phyloP scores from a whole-genome alignment of 2,329 filamentous ascomycete genomes.

The Pestalotiopsis sp. region DNA sequence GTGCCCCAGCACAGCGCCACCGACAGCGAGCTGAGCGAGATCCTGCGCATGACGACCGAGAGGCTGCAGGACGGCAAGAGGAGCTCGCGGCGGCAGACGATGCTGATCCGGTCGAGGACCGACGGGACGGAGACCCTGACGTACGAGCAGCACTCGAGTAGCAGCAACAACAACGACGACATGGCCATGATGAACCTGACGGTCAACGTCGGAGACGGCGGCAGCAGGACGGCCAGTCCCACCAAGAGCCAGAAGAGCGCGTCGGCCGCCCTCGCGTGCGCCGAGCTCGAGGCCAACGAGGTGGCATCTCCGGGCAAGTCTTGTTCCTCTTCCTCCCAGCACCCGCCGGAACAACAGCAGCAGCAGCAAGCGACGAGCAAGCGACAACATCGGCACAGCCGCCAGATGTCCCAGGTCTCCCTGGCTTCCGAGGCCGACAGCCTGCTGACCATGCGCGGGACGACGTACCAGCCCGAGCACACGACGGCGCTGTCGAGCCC shows the following conservation, averaged over 20 bases:
- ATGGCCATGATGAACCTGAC: background rate
- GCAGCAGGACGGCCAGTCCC: slow-evolving; percentile 28
- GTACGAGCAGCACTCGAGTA: background rate
- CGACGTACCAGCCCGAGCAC: slow-evolving; percentile 36
- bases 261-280: slow-evolving; percentile 23
- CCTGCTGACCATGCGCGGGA: slow-evolving; percentile 36
- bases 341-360: background rate
- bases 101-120: slow-evolving; percentile 19
- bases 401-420: slow-evolving; percentile 35
- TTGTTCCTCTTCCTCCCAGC: background rate
- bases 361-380: background rate
- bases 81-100: slow-evolving; percentile 31
- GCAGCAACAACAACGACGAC: too few species aligned
- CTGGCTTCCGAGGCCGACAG: slow-evolving; percentile 43
- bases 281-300: slow-evolving; percentile 24
- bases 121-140: background rate
- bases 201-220: background rate
- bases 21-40: slow-evolving; percentile 53
- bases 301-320: background rate
- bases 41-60: slow-evolving; percentile 55
- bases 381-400: slow-evolving; percentile 19
- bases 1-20: slow-evolving; percentile 34
- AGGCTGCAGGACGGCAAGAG: slow-evolving; percentile 44
- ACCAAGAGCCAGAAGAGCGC: slow-evolving; percentile 32
- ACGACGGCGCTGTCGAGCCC: slow-evolving; percentile 46